Conservation (phyloP, 768 basidiomycete genomes). For the Collybia mongolica region DNA sequence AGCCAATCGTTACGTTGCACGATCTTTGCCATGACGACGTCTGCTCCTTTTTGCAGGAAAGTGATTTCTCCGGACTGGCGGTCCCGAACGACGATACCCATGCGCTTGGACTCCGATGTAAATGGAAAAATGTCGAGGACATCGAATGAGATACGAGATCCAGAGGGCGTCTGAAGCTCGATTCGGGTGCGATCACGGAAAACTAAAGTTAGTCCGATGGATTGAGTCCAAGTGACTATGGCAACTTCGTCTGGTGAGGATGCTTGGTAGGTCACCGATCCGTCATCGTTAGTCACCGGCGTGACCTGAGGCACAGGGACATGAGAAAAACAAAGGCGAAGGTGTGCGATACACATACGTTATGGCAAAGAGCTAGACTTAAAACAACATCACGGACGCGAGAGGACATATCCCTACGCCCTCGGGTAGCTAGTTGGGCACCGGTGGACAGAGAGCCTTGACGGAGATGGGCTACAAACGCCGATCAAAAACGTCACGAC, state of each 20-base stretch:
- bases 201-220: conserved; percentile 86
- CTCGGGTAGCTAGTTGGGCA: conserved; percentile 79
- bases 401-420: conserved; percentile 92
- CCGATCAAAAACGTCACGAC: neutral
- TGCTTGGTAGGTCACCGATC: conserved; percentile 94
- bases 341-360: conserved; percentile 49
- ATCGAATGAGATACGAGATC: conserved; percentile 67
- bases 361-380: conserved; percentile 94
- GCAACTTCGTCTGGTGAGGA: conserved; percentile 99
- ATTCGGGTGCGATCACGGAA: conserved; percentile 92
- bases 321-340: neutral
- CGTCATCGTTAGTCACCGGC: conserved; percentile 92
- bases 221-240: conserved; percentile 96
- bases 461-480: conserved; percentile 34
- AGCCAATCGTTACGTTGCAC: conserved; percentile 98
- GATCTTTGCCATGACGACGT: conserved; percentile 95
- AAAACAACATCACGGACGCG: conserved; percentile 90
- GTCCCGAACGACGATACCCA: conserved; percentile 96
- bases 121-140: conserved; percentile 97
- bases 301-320: conserved; percentile 67
- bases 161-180: conserved; percentile 72
- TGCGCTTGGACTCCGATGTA: conserved; percentile 97
- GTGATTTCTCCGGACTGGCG: conserved; percentile 70
- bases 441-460: conserved; percentile 70
- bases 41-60: conserved; percentile 96